Base-by-base conservation (phyloP, 106 monocot genomes). In the Alisma plantagoaquatica region DNA sequence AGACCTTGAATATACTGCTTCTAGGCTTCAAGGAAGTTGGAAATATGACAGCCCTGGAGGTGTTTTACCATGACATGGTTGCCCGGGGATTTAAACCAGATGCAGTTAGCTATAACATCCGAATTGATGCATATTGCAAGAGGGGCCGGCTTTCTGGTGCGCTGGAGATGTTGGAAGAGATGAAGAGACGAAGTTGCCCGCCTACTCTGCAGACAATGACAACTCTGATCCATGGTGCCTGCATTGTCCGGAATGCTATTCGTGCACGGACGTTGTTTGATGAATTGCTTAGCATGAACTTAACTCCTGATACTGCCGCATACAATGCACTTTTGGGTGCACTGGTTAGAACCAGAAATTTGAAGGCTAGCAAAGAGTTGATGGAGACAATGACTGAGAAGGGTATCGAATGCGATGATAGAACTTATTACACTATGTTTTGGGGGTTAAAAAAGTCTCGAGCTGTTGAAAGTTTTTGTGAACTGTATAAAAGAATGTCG, bases 121-220 rank as follows among this genome's bases (percentile, higher is more conserved):
- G 83, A 47, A 87, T 94, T 35, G 87, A 87, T 26, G 87, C 80
- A 1, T 94, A 80, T 59, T 87, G 87, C 73, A 83, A 80, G 63
- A 83, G 73, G 56, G 68, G 69, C 2, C 57, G 67, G 41, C 66
- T 87, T 24, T 46, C 2, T 0, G 66, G 69, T 15, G 87, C 87
- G 3, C 26, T 77, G 28, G 60, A 47, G 49, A 45, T 94, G 23
- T 33, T 80, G 46, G 64, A 67, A 3, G 83, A 93, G 66, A 93
- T 87, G 87, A 43, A 38, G 20, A 54, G 21, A 51, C 29, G 65
- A 33, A 67, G 67, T n/a, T 65, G 58, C 43, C 0, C 32, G 25
- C 74, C 80, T 4, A 87, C 83, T 0, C 42, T 83, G 30, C 51
- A 80, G 49, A 87, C 77, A 15, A 35, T 87, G 26, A 93, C 93